Evolutionary conservation across 129 eudicot genomes (phyloP), one percentile per base, ranked within the genome.

Genomic region (Artemisia argyi): DNA sequence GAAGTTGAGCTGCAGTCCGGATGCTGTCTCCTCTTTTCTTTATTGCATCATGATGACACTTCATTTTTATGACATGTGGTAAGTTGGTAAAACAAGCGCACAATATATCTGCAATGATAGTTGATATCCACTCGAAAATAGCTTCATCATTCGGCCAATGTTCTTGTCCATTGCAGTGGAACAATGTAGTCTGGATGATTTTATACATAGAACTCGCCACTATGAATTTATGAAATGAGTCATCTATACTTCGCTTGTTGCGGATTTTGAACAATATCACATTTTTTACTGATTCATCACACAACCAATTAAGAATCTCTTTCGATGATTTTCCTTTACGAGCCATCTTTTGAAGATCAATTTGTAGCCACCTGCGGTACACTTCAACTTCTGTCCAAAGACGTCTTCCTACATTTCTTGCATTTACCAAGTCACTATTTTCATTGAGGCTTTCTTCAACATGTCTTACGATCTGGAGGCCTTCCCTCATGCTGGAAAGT

Each of bases 151-250:
- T 56, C 1, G 62, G 65, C 24, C 47, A 17, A 28, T 60, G 5
- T 42, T 65, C 53, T 9, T 63, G 54, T 5, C 70, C 70, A 6
- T 51, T 17, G 26, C 39, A 54, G 4, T 42, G 58, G 3, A 69
- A 39, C 44, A 81, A n/a, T 15, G 81, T 7, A 0, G 77, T 81
- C 55, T 61, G 82, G 61, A 63, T 62, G 22, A 85, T 61, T 76
- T 72, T 71, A 67, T 85, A 81, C 86, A 75, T 78, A 16, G 86
- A 74, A 75, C 64, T 81, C 4, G 84, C 84, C 4, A 79, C 84
- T 11, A 74, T 60, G 24, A 77, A 77, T 44, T 71, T 72, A 1
- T 50, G 69, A 12, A 75, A 51, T 1, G 77, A 57, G 12, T 51
- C 49, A 66, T 68, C 71, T 13, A 58, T 47, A 65, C 76, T 20